Evolutionary conservation across 352 stramenopile species (phyloP), one percentile per base, ranked within the genome.

Genomic region (Phytophthora aleatoria): DNA sequence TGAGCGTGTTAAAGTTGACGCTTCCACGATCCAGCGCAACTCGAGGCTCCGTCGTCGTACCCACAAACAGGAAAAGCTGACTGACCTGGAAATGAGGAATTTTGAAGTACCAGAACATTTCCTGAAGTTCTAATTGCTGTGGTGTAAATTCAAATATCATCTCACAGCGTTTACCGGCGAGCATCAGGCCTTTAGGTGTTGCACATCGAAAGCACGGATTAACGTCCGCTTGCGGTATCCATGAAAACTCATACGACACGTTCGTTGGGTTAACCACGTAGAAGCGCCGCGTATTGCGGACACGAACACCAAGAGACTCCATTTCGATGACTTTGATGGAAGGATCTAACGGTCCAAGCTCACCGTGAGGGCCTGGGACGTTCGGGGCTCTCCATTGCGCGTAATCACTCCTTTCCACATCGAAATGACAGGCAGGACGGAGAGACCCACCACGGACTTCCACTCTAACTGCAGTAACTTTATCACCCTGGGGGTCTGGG

Each of bases 101-200:
- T 36, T 78, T 75, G 50, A 98, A 98, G 28, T 89, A 79, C 77
- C 85, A 98, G 52, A 98, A 98, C 64, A 91, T 91, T 73, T 98
- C 94, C 45, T 96, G 80, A 15, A 96, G 76, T 47, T 89, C 86
- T 5, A 94, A 67, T 43, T 97, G 88, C 59, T 97, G 87, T 0
- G 95, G 94, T 28, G 91, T 96, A 69, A 97, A 98, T 57, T 98
- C 95, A 64, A 98, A 98, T n/a, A 97, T 89, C 87, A 98, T 97
- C 58, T 98, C 95, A 57, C 88, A 96, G 12, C 92, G 81, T 67
- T 98, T 97, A 0, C 95, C 95, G 7, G 90, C 77, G 1, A 98
- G 78, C 76, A 98, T 97, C 36, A 96, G 82, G 5, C 95, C 95
- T 61, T 94, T 96, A 0, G 81, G 79, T 0, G 92, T 98, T 12